These are phyloP conservation scores for Agastache rugosa DNA, from an alignment of 257 asterid genomes.

Conservation along the genomic window DNA sequence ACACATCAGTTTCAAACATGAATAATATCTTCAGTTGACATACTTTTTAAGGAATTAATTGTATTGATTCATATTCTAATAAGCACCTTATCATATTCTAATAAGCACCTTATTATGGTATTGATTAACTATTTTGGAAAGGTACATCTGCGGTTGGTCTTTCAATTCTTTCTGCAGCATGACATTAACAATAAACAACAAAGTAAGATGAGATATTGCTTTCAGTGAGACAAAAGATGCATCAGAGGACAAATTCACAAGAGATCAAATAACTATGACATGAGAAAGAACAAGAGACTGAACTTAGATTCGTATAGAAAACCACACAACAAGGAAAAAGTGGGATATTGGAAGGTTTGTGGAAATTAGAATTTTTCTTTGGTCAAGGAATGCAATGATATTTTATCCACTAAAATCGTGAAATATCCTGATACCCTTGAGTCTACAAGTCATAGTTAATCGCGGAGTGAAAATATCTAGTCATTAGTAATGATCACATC, in stretches of 20 bases:
- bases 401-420: constrained; percentile 20
- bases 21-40: constrained; percentile 26
- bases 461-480: neutral
- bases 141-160: constrained; percentile 35
- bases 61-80: constrained; percentile 17
- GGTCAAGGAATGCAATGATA: constrained; percentile 34
- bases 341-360: neutral
- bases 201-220: constrained; percentile 42
- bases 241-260: neutral
- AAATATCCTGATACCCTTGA: constrained; percentile 16
- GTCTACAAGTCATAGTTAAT: constrained; percentile 11
- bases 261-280: neutral
- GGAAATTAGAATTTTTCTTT: neutral
- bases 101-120: constrained; percentile 29
- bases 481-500: constrained; percentile 19
- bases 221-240: constrained; percentile 37
- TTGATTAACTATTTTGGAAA: constrained; percentile 24
- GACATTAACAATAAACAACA: constrained; percentile 44
- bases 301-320: neutral
- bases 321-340: neutral
- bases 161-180: constrained; percentile 42
- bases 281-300: neutral
- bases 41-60: constrained; percentile 19
- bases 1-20: constrained; percentile 4
- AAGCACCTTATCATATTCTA: constrained; percentile 28